A percentile compares a stretch with the other conserved stretches of the same genome.
phyloP scores from a whole-genome alignment of 306 rosid species.

The Vigna radiata region DNA sequence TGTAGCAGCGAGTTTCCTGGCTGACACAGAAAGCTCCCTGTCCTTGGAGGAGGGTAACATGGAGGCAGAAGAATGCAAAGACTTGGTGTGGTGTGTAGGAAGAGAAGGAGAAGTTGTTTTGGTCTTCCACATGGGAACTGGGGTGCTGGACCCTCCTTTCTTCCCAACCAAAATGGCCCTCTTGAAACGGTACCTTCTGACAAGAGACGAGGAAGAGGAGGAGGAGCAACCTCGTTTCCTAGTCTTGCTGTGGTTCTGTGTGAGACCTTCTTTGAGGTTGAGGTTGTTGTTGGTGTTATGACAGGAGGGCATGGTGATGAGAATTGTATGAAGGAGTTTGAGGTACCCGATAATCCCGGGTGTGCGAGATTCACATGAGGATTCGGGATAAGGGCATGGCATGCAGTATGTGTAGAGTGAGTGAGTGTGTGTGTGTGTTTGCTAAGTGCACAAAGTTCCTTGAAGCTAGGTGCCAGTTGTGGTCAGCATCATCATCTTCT shows the following conservation, averaged over 20 bases:
- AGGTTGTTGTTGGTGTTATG: conserved; percentile 35
- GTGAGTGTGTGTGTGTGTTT: too few species aligned
- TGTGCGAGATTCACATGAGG: conserved; percentile 40
- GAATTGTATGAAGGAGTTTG: conserved; percentile 30
- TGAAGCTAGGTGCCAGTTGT: conserved; percentile 46
- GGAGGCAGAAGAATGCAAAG: conserved; percentile 42
- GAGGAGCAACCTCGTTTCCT: conserved; percentile 60
- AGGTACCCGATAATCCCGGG: conserved; percentile 35
- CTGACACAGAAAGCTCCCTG: conserved; percentile 65
- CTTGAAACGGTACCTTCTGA: conserved; percentile 50
- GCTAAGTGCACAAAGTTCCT: conserved; percentile 39
- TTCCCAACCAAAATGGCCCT: conserved; percentile 53
- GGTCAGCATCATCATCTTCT: conserved; percentile 34
- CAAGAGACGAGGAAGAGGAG: conserved; percentile 52
- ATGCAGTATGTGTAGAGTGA: background rate
- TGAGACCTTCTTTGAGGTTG: conserved; percentile 7
- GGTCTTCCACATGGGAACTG: conserved; percentile 78
- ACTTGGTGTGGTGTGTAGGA: conserved; percentile 1
- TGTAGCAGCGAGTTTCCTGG: conserved; percentile 80
- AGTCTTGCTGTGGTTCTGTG: conserved; percentile 41
- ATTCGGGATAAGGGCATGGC: conserved; percentile 22
- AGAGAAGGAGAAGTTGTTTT: conserved; percentile 45
- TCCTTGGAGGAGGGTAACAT: conserved; percentile 49
- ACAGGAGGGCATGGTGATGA: conserved; percentile 64
- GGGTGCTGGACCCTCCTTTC: conserved; percentile 69